Percentiles rank a stretch among this genome's conserved stretches.
Conservation (phyloP, 139 green algal species). For the Tetraselmis chui region DNA sequence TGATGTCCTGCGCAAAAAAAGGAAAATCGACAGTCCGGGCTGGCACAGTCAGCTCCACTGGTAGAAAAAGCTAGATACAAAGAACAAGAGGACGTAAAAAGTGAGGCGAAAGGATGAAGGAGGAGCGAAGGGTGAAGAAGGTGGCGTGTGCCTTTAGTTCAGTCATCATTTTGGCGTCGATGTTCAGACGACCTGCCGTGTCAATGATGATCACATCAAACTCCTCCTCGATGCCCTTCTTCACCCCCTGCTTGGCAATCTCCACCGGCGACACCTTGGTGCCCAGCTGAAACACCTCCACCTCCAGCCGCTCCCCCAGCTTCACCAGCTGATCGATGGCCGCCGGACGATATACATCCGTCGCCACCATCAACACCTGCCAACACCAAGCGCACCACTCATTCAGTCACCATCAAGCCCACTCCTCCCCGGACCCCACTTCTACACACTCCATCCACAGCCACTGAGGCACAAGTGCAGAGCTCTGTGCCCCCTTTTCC, state of each 20-base stretch:
- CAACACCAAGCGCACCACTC: no score
- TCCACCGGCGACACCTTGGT: constrained; percentile 34
- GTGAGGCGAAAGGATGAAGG: no score
- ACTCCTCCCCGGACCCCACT: no score
- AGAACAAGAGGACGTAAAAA: no score
- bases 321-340: constrained; percentile 94
- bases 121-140: background rate
- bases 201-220: constrained; percentile 91
- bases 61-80: no score
- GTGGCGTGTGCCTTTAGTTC: constrained; percentile 59
- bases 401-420: no score
- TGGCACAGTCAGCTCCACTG: no score
- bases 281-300: constrained; percentile 88
- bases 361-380: constrained; percentile 76
- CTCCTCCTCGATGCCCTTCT: constrained; percentile 52
- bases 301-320: constrained; percentile 69
- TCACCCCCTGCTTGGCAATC: constrained; percentile 53
- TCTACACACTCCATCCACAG: no score
- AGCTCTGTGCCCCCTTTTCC: no score
- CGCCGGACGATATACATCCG: constrained; percentile 87
- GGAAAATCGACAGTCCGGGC: no score
- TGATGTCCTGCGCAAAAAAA: constrained; percentile 51
- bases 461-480: no score
- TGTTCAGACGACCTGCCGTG: constrained; percentile 89
- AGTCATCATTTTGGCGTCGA: constrained; percentile 86